Percentiles rank a stretch among this genome's conserved stretches.
Evolutionary conservation across 2,329 filamentous ascomycete species (phyloP).

Genomic region (Cladosporium sp.): DNA sequence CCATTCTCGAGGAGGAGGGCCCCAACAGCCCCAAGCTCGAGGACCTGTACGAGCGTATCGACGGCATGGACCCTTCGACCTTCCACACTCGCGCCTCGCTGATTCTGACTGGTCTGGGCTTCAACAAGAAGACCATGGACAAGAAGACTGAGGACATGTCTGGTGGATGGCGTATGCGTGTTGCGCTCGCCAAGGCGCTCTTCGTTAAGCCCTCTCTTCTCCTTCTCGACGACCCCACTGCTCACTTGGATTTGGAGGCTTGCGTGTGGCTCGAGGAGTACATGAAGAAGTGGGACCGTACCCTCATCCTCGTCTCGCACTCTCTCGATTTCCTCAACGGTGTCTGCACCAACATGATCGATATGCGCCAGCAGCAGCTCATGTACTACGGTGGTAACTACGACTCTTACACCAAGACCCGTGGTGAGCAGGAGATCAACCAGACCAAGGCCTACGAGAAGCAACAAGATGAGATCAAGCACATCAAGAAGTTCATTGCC

Average conservation of each 20-base stretch:
- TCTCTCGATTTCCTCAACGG: conserved; percentile 99
- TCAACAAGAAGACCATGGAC: conserved; percentile 96
- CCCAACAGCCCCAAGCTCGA: conserved; percentile 86
- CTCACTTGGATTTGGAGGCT: conserved; percentile 97
- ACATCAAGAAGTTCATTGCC: conserved; percentile 99
- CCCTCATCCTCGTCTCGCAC: conserved; percentile 93
- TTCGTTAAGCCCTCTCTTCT: conserved; percentile 97
- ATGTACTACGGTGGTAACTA: conserved; percentile 99
- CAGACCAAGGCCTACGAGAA: conserved; percentile 99
- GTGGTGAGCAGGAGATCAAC: conserved; percentile 90
- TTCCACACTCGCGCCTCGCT: conserved; percentile 93
- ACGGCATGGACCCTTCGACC: conserved; percentile 96
- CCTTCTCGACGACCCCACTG: conserved; percentile 94
- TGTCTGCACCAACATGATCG: conserved; percentile 97
- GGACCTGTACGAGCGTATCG: conserved; percentile 98
- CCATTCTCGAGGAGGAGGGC: conserved; percentile 84
- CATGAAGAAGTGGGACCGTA: conserved; percentile 98
- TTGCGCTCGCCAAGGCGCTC: conserved; percentile 91
- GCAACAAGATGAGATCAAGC: conserved; percentile 97
- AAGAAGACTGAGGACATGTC: conserved; percentile 99
- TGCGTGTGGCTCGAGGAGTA: conserved; percentile 99
- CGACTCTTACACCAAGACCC: conserved; percentile 92
- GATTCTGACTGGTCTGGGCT: conserved; percentile 96
- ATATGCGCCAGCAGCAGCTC: conserved; percentile 86
- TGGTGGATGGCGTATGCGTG: conserved; percentile 99